phyloP scores from a whole-genome alignment of 2,329 filamentous ascomycete species.

The Penicillium sp. region DNA sequence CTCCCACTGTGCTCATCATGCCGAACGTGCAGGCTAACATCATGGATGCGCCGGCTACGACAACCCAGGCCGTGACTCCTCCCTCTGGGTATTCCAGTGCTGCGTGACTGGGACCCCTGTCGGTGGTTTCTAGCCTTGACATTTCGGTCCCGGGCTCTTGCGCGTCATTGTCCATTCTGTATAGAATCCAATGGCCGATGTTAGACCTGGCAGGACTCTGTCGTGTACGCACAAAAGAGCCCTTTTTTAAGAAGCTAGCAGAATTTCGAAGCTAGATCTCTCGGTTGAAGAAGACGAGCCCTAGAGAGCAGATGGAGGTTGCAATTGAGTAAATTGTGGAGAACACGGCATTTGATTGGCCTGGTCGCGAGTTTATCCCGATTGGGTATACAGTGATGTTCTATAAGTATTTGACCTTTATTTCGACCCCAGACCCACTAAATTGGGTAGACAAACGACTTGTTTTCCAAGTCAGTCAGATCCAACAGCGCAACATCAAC shows the following conservation, averaged over 20 bases:
- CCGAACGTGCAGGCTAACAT: neutral
- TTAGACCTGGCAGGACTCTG: too few relatives aligned
- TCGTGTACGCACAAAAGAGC: too few relatives aligned
- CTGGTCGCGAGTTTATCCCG: neutral
- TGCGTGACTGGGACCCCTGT: neutral
- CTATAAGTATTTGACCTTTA: too few relatives aligned
- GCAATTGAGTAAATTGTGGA: neutral
- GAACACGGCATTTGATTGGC: neutral
- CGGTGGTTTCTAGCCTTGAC: neutral
- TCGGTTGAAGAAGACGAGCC: too few relatives aligned
- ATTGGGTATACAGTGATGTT: neutral
- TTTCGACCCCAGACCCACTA: neutral
- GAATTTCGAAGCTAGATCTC: too few relatives aligned
- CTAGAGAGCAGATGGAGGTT: neutral
- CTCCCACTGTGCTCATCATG: neutral
- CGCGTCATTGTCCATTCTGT: neutral
- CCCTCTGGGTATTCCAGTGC: neutral
- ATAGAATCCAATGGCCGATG: neutral
- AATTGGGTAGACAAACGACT: constrained; percentile 41
- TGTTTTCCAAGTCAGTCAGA: constrained; percentile 45
- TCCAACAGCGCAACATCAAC: constrained; percentile 38
- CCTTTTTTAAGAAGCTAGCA: too few relatives aligned
- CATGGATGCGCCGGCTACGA: neutral
- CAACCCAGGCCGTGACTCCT: neutral
- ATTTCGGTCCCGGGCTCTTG: neutral